phyloP scores from a whole-genome alignment of 768 basidiomycete species.

The Boletus reticuloceps region DNA sequence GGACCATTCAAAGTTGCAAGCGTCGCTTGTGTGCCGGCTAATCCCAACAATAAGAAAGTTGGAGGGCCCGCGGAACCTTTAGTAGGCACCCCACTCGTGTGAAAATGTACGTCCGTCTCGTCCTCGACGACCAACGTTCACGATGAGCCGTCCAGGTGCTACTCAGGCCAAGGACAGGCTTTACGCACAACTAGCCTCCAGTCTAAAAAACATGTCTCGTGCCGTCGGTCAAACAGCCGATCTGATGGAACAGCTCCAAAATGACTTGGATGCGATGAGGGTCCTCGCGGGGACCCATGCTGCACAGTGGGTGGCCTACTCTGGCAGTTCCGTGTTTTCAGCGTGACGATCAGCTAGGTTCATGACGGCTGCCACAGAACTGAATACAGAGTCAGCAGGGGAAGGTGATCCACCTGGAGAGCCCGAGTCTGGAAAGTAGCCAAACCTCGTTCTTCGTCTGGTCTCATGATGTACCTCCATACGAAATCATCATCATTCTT shows the following conservation, averaged over 20 bases:
- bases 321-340: not conserved
- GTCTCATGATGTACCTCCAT: not conserved
- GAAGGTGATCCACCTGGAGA: slow-evolving; percentile 12
- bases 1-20: not conserved
- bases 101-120: not conserved
- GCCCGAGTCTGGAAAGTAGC: slow-evolving; percentile 9
- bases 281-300: slow-evolving; percentile 77
- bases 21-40: slow-evolving; percentile 4
- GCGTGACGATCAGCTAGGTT: slow-evolving; percentile 34
- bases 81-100: slow-evolving; percentile 4
- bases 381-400: slow-evolving; percentile 32
- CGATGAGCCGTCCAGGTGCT: slow-evolving; percentile 42
- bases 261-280: slow-evolving; percentile 75
- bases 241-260: slow-evolving; percentile 72
- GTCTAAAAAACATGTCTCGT: slow-evolving; percentile 62
- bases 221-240: slow-evolving; percentile 72
- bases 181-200: slow-evolving; percentile 72
- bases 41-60: no score
- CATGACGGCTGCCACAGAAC: slow-evolving; percentile 48
- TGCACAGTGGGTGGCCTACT: slow-evolving; percentile 58
- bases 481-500: not conserved
- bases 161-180: slow-evolving; percentile 79
- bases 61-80: no score
- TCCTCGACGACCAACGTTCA: not conserved
- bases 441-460: not conserved